These are phyloP conservation scores for Axilococcus clingmanii DNA, from an alignment of 139 green algal species.

Conservation along the genomic window DNA sequence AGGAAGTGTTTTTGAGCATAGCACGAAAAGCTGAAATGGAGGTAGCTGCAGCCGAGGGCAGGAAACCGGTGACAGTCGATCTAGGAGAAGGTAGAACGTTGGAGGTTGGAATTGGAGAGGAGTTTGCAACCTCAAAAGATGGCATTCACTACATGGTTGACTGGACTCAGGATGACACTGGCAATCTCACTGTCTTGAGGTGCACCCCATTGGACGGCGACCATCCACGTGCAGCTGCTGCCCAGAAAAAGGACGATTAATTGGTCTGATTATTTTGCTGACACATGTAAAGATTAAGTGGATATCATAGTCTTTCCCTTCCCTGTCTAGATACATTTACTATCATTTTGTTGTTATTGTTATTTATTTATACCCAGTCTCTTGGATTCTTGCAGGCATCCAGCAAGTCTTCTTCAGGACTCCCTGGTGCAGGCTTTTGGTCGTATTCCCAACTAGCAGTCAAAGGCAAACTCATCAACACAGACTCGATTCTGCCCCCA, in stretches of 20 bases:
- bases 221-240: too few species aligned
- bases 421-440: constrained; percentile 51
- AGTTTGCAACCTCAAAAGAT: constrained; percentile 28
- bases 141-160: constrained; percentile 29
- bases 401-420: constrained; percentile 73
- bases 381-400: constrained; percentile 72
- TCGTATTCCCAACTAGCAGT: constrained; percentile 84
- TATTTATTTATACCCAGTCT: constrained; percentile 71
- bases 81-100: constrained; percentile 36
- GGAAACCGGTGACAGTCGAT: constrained; percentile 12
- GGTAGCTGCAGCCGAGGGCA: constrained; percentile 31
- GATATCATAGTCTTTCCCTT: too few species aligned
- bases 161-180: constrained; percentile 59
- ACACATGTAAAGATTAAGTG: constrained; percentile 1
- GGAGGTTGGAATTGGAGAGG: constrained; percentile 33
- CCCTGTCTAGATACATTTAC: too few species aligned
- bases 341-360: too few species aligned
- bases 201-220: constrained; percentile 2
- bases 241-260: too few species aligned
- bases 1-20: constrained; percentile 77
- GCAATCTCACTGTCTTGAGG: constrained; percentile 39
- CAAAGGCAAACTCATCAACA: constrained; percentile 82
- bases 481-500: constrained; percentile 93
- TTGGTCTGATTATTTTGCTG: too few species aligned
- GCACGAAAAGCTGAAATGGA: constrained; percentile 57